Evolutionary conservation across 2,329 filamentous ascomycete species (phyloP).

Genomic region (Colletotrichum aenigma): DNA sequence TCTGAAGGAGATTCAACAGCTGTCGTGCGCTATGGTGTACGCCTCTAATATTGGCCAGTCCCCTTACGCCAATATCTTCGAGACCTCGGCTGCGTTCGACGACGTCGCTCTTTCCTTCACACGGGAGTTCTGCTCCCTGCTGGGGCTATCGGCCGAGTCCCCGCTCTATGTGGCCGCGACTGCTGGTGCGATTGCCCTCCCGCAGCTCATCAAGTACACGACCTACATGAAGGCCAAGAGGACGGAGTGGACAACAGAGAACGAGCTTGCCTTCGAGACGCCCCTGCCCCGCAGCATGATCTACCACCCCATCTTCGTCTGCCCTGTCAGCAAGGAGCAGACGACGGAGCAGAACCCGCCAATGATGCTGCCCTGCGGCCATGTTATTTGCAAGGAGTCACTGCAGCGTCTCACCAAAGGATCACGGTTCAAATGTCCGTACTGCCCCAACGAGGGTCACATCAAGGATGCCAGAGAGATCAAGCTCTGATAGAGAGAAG

Average conservation of each 20-base stretch:
- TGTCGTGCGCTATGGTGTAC: constrained; percentile 83
- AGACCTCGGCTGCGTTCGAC: constrained; percentile 76
- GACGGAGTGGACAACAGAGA: constrained; percentile 92
- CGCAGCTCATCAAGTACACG: constrained; percentile 86
- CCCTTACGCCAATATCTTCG: constrained; percentile 81
- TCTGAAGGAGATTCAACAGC: constrained; percentile 77
- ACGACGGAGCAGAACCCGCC: constrained; percentile 91
- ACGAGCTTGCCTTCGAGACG: constrained; percentile 84
- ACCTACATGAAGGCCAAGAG: constrained; percentile 86
- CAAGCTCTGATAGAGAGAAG: constrained; percentile 51
- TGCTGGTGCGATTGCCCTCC: constrained; percentile 89
- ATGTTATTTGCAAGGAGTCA: constrained; percentile 88
- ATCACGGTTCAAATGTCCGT: constrained; percentile 89
- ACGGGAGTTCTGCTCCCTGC: constrained; percentile 89
- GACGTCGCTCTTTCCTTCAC: constrained; percentile 89
- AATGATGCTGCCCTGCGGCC: constrained; percentile 95
- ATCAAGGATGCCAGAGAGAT: constrained; percentile 78
- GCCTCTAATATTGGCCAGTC: constrained; percentile 74
- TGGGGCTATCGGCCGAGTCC: constrained; percentile 88
- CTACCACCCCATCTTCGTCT: constrained; percentile 98
- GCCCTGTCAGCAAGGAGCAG: constrained; percentile 95
- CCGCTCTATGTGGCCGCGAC: constrained; percentile 93
- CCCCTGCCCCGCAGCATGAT: constrained; percentile 64
- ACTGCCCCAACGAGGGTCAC: constrained; percentile 86
- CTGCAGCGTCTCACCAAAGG: constrained; percentile 81